Evolutionary conservation across 2,329 filamentous ascomycete genomes (phyloP).

Genomic region (Ophiosphaerella herpotricha): DNA sequence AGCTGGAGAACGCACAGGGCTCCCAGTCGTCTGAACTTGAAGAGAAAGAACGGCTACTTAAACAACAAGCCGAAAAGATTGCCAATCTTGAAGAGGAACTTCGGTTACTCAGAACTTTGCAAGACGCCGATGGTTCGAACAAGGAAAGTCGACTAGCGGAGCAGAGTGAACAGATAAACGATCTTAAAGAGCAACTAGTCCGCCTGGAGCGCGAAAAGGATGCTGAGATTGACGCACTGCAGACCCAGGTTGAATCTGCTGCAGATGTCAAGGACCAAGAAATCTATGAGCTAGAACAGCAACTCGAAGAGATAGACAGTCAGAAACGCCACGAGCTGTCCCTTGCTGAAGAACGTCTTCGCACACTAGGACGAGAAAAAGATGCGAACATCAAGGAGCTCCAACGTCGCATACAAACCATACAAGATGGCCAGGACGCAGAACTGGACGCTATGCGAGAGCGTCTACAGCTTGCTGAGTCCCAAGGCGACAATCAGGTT

Average conservation of each 20-base stretch:
- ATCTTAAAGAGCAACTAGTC: slow-evolving; percentile 39
- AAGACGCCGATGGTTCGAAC: slow-evolving; percentile 26
- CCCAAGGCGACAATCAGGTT: slow-evolving; percentile 47
- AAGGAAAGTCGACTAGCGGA: slow-evolving; percentile 37
- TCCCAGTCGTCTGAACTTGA: slow-evolving; percentile 33
- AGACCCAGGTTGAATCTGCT: slow-evolving; percentile 47
- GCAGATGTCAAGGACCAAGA: slow-evolving; percentile 49
- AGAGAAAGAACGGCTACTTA: slow-evolving; percentile 36
- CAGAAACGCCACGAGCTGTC: slow-evolving; percentile 38
- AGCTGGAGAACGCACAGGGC: slow-evolving; percentile 36
- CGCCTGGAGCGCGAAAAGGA: slow-evolving; percentile 43
- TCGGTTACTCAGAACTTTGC: slow-evolving; percentile 28
- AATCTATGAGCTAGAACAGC: slow-evolving; percentile 55
- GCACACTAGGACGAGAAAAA: slow-evolving; percentile 40
- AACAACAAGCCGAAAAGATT: slow-evolving; percentile 36
- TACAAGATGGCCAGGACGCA: slow-evolving; percentile 41
- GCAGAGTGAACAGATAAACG: slow-evolving; percentile 39
- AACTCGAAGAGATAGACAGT: slow-evolving; percentile 41
- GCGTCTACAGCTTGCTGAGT: slow-evolving; percentile 47
- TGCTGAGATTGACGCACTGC: slow-evolving; percentile 49
- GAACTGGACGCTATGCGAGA: slow-evolving; percentile 49
- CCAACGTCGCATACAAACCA: slow-evolving; percentile 38
- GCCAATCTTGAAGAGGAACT: slow-evolving; percentile 35
- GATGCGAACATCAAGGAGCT: slow-evolving; percentile 44
- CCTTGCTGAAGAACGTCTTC: slow-evolving; percentile 37